A percentile compares a stretch with the other conserved stretches of the same genome.
These are phyloP conservation scores for Skeletonema menzelii DNA, from an alignment of 108 stramenopile species.

Conservation along the genomic window DNA sequence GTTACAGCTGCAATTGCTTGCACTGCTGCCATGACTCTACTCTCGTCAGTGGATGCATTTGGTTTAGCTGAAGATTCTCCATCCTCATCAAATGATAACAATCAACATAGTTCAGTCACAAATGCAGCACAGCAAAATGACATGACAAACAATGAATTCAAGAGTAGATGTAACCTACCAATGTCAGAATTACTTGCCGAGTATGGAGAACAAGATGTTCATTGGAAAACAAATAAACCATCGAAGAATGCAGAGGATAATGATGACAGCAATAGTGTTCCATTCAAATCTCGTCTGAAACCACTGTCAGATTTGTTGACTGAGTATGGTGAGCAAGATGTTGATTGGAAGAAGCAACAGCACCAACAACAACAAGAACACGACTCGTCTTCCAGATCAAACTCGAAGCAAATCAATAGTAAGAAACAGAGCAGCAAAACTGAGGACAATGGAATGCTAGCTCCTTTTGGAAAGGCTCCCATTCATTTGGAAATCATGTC, in stretches of 20 bases:
- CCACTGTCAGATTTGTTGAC: slow-evolving; percentile 55
- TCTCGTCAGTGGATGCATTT: slow-evolving; percentile 39
- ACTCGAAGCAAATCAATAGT: not conserved
- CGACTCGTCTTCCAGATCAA: not conserved
- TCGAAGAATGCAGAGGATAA: not conserved
- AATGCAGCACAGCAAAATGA: not conserved
- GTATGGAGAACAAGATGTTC: slow-evolving; percentile 59
- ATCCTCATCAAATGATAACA: not conserved
- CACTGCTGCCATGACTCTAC: slow-evolving; percentile 43
- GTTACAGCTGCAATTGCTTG: slow-evolving; percentile 42
- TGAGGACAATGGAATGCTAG: slow-evolving; percentile 44
- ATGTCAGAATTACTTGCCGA: slow-evolving; percentile 53
- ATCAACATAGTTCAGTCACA: not conserved
- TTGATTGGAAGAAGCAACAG: slow-evolving; percentile 57
- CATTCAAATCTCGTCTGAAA: slow-evolving; percentile 9
- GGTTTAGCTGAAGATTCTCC: slow-evolving; percentile 4
- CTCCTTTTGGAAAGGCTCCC: slow-evolving; percentile 66
- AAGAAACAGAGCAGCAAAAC: not conserved
- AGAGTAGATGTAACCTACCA: not conserved
- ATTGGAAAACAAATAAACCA: slow-evolving; percentile 44
- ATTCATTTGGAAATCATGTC: slow-evolving; percentile 75
- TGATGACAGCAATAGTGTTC: not conserved
- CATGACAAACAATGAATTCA: slow-evolving; percentile 22
- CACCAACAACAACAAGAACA: not conserved
- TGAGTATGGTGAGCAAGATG: slow-evolving; percentile 79